phyloP scores from a whole-genome alignment of 2,329 filamentous ascomycete species.

The Arthroderma uncinatum region DNA sequence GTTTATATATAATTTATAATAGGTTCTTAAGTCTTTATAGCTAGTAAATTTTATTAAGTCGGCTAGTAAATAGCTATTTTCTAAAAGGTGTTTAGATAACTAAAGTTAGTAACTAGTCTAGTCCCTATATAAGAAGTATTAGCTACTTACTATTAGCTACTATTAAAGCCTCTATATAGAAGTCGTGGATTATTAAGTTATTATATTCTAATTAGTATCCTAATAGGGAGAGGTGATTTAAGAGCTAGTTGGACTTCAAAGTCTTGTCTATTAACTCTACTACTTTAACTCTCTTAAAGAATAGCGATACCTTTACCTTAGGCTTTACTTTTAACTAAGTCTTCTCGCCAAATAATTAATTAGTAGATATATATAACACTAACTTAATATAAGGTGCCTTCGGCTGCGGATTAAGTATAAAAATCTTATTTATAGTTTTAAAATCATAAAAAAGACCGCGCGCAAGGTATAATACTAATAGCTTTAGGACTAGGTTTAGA shows the following conservation, averaged over 20 bases:
- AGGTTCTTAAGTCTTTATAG: background rate
- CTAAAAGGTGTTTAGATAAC: background rate
- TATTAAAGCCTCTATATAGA: conserved; percentile 4
- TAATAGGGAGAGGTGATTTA: background rate
- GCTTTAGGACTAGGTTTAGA: conserved; percentile 9
- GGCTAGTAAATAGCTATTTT: background rate
- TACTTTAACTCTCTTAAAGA: background rate
- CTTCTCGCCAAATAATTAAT: background rate
- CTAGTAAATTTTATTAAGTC: conserved; percentile 5
- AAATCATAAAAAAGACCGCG: conserved; percentile 7
- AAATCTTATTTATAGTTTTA: conserved; percentile 9
- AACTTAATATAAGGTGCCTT: conserved; percentile 6
- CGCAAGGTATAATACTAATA: conserved; percentile 6
- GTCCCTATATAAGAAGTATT: background rate
- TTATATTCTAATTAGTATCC: conserved; percentile 4
- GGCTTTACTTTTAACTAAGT: background rate
- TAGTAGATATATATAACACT: background rate
- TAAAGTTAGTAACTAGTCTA: background rate
- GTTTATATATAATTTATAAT: conserved; percentile 4
- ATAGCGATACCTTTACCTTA: background rate
- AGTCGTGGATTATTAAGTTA: background rate
- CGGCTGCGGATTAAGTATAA: conserved; percentile 6
- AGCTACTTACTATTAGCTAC: conserved; percentile 6
- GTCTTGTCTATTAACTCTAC: background rate
- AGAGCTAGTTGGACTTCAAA: background rate